Evolutionary conservation across 306 rosid genomes (phyloP).

Genomic region (Lathyrus sativus): DNA sequence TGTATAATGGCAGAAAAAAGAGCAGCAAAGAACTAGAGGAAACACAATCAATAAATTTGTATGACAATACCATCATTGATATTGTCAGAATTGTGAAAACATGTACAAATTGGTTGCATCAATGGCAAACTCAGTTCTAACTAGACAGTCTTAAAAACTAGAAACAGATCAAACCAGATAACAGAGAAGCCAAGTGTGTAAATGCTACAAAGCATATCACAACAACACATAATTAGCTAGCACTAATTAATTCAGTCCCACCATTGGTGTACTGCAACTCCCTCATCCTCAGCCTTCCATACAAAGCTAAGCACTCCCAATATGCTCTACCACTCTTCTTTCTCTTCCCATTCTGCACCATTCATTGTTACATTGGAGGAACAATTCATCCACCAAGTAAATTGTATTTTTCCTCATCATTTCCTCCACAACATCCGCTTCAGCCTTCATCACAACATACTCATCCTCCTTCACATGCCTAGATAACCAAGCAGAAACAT

Average conservation of each 20-base stretch:
- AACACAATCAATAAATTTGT: not conserved
- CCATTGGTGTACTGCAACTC: conserved; percentile 78
- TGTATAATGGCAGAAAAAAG: conserved; percentile 1
- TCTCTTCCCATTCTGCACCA: conserved; percentile 53
- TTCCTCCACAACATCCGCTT: conserved; percentile 55
- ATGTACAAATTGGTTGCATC: conserved; percentile 2
- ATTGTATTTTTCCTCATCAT: conserved; percentile 51
- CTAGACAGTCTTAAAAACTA: conserved; percentile 12
- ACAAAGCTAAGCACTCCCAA: conserved; percentile 70
- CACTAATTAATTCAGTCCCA: conserved; percentile 43
- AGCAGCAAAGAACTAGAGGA: not conserved
- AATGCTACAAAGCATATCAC: conserved; percentile 12
- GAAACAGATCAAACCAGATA: conserved; percentile 19
- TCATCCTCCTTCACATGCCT: conserved; percentile 54
- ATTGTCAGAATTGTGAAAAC: conserved; percentile 20
- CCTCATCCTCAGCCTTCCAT: conserved; percentile 68
- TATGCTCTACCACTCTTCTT: conserved; percentile 52
- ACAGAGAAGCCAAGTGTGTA: conserved; percentile 19
- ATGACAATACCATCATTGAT: not conserved
- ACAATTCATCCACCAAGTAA: conserved; percentile 59
- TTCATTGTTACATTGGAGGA: conserved; percentile 59
- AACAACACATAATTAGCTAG: conserved; percentile 17
- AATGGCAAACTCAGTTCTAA: conserved; percentile 12
- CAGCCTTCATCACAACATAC: conserved; percentile 73
- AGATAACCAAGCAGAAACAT: conserved; percentile 53